phyloP scores from a whole-genome alignment of 768 basidiomycete genomes.

The Cyathus striatus region DNA sequence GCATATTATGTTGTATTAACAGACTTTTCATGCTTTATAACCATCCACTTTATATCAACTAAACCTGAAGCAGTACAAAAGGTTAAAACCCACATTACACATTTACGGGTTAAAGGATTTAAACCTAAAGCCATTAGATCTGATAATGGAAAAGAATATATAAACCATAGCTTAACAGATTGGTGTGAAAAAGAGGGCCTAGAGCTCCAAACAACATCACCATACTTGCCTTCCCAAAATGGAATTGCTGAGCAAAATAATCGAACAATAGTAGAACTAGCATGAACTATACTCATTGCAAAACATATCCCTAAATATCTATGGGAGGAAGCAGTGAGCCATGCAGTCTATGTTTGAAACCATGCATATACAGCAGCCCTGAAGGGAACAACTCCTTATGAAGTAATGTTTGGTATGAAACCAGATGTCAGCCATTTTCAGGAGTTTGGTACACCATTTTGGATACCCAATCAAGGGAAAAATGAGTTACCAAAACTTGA shows the following conservation, averaged over 20 bases:
- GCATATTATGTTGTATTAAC: slow-evolving; percentile 4
- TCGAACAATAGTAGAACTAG: slow-evolving; percentile 6
- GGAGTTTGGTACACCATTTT: neutral
- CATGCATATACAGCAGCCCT: neutral
- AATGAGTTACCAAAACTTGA: neutral
- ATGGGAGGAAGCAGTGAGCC: neutral
- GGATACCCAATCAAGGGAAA: no score
- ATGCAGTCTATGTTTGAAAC: neutral
- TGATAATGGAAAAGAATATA: slow-evolving; percentile 25
- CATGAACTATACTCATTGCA: neutral
- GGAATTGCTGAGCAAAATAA: slow-evolving; percentile 14
- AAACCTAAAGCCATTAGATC: neutral
- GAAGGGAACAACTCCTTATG: neutral
- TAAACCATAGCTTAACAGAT: slow-evolving; percentile 13
- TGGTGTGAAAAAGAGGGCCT: slow-evolving; percentile 20
- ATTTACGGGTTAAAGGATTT: neutral
- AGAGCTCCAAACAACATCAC: slow-evolving; percentile 21
- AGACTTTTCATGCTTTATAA: neutral
- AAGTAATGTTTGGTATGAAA: neutral
- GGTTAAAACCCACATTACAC: neutral
- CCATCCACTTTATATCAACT: slow-evolving; percentile 1
- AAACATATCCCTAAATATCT: neutral
- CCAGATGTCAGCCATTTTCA: neutral
- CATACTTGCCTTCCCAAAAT: slow-evolving; percentile 32
- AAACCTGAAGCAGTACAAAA: slow-evolving; percentile 2